Percentiles rank a stretch among this genome's conserved stretches.
Conservation (phyloP, 2,329 filamentous ascomycete genomes). For the Helminthosporium solani region DNA sequence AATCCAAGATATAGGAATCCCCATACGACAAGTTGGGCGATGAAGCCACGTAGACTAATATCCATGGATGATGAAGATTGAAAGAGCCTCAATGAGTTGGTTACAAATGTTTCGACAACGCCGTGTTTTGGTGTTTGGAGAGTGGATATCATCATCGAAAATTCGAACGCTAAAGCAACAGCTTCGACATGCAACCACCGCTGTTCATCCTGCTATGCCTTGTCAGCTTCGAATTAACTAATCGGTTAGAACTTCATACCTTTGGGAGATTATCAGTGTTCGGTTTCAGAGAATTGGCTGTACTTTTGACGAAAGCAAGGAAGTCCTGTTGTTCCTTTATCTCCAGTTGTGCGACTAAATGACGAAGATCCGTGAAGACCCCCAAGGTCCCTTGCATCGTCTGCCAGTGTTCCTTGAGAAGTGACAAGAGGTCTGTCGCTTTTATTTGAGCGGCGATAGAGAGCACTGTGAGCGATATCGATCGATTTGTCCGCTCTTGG, state of each 20-base stretch:
- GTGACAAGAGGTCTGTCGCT: background rate
- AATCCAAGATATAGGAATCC: constrained; percentile 24
- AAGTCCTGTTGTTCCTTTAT: constrained; percentile 17
- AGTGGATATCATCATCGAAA: constrained; percentile 26
- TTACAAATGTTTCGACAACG: constrained; percentile 17
- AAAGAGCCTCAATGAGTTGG: constrained; percentile 20
- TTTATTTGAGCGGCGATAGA: constrained; percentile 19
- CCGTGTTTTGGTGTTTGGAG: background rate
- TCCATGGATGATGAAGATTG: constrained; percentile 9
- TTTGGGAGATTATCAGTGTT: background rate
- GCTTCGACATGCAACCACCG: constrained; percentile 20
- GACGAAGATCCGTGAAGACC: constrained; percentile 31
- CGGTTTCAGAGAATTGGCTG: background rate
- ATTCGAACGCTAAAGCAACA: constrained; percentile 29
- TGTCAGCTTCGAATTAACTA: constrained; percentile 1
- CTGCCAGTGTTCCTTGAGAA: constrained; percentile 20
- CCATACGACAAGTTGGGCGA: constrained; percentile 23
- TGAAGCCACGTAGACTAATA: constrained; percentile 3
- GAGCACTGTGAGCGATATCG: constrained; percentile 9
- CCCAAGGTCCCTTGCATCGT: constrained; percentile 12
- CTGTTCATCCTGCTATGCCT: constrained; percentile 5
- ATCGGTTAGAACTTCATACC: constrained; percentile 1
- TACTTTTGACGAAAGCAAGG: constrained; percentile 15
- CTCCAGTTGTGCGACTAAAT: constrained; percentile 19
- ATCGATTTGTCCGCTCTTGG: background rate